These are phyloP conservation scores for Pichia exigua DNA, from an alignment of 805 yeast genomes.

Conservation along the genomic window DNA sequence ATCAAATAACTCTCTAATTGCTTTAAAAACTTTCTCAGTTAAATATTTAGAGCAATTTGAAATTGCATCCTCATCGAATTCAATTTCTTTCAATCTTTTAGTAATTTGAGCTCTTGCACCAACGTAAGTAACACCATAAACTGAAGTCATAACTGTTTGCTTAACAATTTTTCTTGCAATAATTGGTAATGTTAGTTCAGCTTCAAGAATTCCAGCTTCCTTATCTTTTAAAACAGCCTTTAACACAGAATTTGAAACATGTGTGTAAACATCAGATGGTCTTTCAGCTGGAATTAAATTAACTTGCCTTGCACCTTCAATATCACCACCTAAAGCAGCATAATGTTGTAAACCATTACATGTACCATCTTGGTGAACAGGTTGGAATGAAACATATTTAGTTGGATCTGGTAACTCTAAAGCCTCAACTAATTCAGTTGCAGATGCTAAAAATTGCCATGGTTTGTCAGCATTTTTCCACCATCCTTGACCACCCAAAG, in stretches of 20 bases:
- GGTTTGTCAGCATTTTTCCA: conserved; percentile 76
- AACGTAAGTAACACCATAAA: conserved; percentile 89
- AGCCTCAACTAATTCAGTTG: conserved; percentile 60
- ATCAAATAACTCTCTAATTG: conserved; percentile 76
- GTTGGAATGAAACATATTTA: conserved; percentile 59
- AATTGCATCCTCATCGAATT: conserved; percentile 33
- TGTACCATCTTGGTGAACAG: conserved; percentile 83
- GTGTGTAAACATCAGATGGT: conserved; percentile 72
- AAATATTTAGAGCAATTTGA: conserved; percentile 48
- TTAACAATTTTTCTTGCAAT: conserved; percentile 84
- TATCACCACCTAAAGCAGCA: conserved; percentile 81
- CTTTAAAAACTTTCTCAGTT: conserved; percentile 69
- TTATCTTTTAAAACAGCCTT: conserved; percentile 47
- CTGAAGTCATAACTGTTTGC: conserved; percentile 97
- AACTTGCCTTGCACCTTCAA: conserved; percentile 76
- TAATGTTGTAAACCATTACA: conserved; percentile 83
- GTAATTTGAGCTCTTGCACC: conserved; percentile 90
- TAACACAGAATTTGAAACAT: conserved; percentile 59
- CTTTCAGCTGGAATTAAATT: conserved; percentile 61
- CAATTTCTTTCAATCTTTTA: conserved; percentile 60
- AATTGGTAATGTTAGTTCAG: conserved; percentile 48
- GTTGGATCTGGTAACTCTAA: conserved; percentile 55
- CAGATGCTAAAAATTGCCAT: conserved; percentile 72
- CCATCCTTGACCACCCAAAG: conserved; percentile 50
- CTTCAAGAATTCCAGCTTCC: conserved; percentile 45